Evolutionary conservation across 2,329 filamentous ascomycete genomes (phyloP).

Genomic region (Fusarium pilosicola): DNA sequence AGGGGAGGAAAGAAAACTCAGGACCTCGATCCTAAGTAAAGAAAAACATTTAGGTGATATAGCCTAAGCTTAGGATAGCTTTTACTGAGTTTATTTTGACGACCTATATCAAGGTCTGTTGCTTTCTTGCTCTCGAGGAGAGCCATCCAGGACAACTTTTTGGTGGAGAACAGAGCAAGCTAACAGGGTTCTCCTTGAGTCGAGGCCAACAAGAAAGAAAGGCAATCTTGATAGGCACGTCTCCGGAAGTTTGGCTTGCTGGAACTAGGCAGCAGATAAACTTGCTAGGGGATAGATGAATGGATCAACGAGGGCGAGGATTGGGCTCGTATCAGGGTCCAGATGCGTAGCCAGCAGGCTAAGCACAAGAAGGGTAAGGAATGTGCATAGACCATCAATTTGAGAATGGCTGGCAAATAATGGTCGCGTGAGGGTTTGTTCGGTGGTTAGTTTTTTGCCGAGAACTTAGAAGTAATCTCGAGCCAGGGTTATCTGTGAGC

Average conservation of each 20-base stretch:
- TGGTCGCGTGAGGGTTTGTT: slow-evolving; percentile 32
- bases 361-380: slow-evolving; percentile 21
- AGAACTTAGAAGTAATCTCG: slow-evolving; percentile 3
- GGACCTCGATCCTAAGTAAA: no score
- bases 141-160: neutral
- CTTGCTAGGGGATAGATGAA: slow-evolving; percentile 36
- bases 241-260: slow-evolving; percentile 1
- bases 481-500: slow-evolving; percentile 15
- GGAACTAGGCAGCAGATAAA: slow-evolving; percentile 12
- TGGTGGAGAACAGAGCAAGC: slow-evolving; percentile 23
- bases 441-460: slow-evolving; percentile 7
- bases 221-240: slow-evolving; percentile 15
- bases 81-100: no score
- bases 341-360: slow-evolving; percentile 13
- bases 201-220: slow-evolving; percentile 11
- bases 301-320: slow-evolving; percentile 2
- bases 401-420: slow-evolving; percentile 14
- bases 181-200: slow-evolving; percentile 29
- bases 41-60: no score
- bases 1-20: no score
- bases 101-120: no score
- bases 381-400: slow-evolving; percentile 14
- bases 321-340: slow-evolving; percentile 16
- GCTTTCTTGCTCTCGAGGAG: no score
- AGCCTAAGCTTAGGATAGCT: no score